A percentile compares a stretch with the other conserved stretches of the same genome.
Evolutionary conservation across 1,284 basidiomycete genomes (phyloP).

Genomic region (Cutaneotrichosporon dermatis): DNA sequence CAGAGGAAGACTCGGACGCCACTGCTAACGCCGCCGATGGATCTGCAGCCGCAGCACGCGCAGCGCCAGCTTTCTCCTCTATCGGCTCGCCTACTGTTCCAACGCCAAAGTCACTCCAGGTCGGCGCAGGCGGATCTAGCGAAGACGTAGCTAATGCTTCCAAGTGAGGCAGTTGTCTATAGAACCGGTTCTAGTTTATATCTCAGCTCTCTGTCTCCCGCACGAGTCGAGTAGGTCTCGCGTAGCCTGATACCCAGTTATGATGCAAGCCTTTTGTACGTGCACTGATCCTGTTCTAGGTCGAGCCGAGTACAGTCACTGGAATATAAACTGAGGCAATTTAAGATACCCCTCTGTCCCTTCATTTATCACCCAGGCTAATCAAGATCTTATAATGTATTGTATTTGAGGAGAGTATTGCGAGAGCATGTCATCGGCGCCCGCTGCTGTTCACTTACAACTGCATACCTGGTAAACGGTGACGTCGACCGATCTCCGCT

Average conservation of each 20-base stretch:
- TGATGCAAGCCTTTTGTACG: conserved; percentile 4
- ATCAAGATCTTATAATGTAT: too few relatives aligned
- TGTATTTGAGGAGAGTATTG: too few relatives aligned
- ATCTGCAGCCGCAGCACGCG: conserved; percentile 12
- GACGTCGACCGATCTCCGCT: too few relatives aligned
- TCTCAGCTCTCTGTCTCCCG: background rate
- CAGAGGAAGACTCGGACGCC: conserved; percentile 53
- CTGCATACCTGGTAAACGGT: too few relatives aligned
- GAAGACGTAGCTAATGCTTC: background rate
- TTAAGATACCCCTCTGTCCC: too few relatives aligned
- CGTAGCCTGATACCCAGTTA: conserved; percentile 1
- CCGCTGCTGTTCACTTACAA: too few relatives aligned
- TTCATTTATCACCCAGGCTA: too few relatives aligned
- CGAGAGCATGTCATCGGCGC: too few relatives aligned
- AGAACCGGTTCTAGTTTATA: background rate
- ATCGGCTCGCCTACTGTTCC: conserved; percentile 42
- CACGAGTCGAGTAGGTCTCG: background rate
- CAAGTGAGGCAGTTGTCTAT: background rate
- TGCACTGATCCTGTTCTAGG: too few relatives aligned
- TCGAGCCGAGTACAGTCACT: too few relatives aligned
- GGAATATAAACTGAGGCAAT: too few relatives aligned
- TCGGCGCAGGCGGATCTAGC: background rate
- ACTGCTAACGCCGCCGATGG: conserved; percentile 50
- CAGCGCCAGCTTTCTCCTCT: conserved; percentile 32
- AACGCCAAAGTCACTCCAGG: conserved; percentile 32